Conservation (phyloP, 805 yeast genomes). For the Metschnikowia matae region DNA sequence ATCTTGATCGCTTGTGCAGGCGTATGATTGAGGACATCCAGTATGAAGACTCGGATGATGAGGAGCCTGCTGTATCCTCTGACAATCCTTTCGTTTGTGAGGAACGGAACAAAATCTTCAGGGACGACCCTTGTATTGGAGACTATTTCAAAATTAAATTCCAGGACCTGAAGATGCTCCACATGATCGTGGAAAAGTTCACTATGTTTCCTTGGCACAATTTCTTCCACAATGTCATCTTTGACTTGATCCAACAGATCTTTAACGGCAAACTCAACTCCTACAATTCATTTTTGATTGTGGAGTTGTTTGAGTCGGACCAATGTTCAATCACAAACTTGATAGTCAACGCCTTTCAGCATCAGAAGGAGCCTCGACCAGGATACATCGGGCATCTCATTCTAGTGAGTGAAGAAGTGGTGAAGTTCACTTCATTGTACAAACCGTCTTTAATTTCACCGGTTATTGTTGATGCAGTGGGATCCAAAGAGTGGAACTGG, state of each 20-base stretch:
- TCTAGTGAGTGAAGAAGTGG: slow-evolving; percentile 91
- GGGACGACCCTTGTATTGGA: slow-evolving; percentile 72
- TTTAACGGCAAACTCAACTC: slow-evolving; percentile 89
- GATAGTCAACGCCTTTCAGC: slow-evolving; percentile 51
- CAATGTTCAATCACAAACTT: slow-evolving; percentile 11
- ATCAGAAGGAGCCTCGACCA: slow-evolving; percentile 54
- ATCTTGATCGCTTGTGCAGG: slow-evolving; percentile 17
- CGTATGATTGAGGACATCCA: slow-evolving; percentile 24
- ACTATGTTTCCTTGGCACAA: slow-evolving; percentile 94
- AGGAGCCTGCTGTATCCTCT: slow-evolving; percentile 41
- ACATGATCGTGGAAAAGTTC: slow-evolving; percentile 67
- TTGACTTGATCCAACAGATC: slow-evolving; percentile 92
- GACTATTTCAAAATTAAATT: slow-evolving; percentile 81
- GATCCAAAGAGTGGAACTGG: slow-evolving; percentile 40
- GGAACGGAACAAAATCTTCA: slow-evolving; percentile 28
- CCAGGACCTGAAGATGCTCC: slow-evolving; percentile 66
- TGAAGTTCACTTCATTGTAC: slow-evolving; percentile 69
- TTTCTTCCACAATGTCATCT: slow-evolving; percentile 93
- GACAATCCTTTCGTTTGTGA: slow-evolving; percentile 41
- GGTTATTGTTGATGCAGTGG: slow-evolving; percentile 58
- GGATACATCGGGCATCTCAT: slow-evolving; percentile 98
- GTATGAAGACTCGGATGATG: slow-evolving; percentile 38
- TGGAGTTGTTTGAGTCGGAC: slow-evolving; percentile 25
- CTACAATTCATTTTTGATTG: slow-evolving; percentile 57
- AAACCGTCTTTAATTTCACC: slow-evolving; percentile 58